Evolutionary conservation across 345 rosid species (phyloP).

Genomic region (Gynandropsis gynandra): DNA sequence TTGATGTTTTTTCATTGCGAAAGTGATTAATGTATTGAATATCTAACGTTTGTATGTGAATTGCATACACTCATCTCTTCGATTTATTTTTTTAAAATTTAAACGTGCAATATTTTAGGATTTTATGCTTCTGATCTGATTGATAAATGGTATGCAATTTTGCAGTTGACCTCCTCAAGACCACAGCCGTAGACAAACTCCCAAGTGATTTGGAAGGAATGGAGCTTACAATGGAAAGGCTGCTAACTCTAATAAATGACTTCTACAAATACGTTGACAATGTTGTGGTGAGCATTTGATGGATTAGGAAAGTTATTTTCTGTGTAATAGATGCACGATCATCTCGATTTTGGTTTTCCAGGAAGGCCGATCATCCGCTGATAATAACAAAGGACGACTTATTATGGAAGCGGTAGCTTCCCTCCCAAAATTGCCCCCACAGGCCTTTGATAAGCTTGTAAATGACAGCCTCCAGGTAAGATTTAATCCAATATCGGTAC

Average conservation of each 20-base stretch:
- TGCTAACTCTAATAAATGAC: conserved; percentile 59
- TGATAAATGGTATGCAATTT: conserved; percentile 1
- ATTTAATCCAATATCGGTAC: too few relatives aligned
- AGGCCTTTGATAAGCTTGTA: conserved; percentile 72
- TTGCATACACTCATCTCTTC: too few relatives aligned
- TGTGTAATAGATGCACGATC: conserved; percentile 1
- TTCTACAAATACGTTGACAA: conserved; percentile 72
- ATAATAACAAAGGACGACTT: conserved; percentile 65
- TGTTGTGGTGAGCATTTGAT: conserved; percentile 58
- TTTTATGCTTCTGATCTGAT: background rate
- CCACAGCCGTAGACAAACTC: conserved; percentile 63
- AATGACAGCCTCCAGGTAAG: conserved; percentile 88
- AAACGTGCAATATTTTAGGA: too few relatives aligned
- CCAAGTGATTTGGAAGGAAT: conserved; percentile 97
- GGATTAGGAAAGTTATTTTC: background rate
- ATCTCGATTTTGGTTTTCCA: conserved; percentile 16
- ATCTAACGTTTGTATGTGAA: too few relatives aligned
- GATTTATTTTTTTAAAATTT: too few relatives aligned
- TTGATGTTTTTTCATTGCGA: too few relatives aligned
- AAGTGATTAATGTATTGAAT: background rate
- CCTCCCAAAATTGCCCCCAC: conserved; percentile 67
- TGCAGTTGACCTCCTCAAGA: conserved; percentile 66
- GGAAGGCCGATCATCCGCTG: conserved; percentile 67
- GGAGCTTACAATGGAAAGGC: conserved; percentile 79
- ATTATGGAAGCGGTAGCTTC: conserved; percentile 63